Conservation (phyloP, 2,329 filamentous ascomycete species). For the Penicillium sp. region DNA sequence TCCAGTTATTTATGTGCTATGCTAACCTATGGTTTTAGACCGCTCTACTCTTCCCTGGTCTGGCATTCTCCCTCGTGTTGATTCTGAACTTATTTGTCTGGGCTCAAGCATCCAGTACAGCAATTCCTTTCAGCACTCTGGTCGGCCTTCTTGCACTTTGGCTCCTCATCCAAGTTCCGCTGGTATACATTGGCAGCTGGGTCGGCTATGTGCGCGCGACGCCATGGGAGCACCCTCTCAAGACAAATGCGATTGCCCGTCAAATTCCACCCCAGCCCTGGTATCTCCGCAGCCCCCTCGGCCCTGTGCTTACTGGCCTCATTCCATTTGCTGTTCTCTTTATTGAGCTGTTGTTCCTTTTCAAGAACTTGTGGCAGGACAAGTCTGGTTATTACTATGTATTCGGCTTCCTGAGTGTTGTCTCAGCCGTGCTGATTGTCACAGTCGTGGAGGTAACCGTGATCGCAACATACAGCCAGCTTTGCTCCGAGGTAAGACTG, state of each 20-base stretch:
- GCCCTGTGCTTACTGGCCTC: slow-evolving; percentile 69
- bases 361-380: slow-evolving; percentile 84
- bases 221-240: slow-evolving; percentile 78
- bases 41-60: slow-evolving; percentile 72
- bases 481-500: slow-evolving; percentile 67
- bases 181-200: slow-evolving; percentile 78
- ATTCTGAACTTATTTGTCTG: slow-evolving; percentile 85
- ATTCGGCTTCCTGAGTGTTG: slow-evolving; percentile 78
- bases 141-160: slow-evolving; percentile 71
- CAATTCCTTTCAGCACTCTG: slow-evolving; percentile 78
- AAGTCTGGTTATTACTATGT: slow-evolving; percentile 92
- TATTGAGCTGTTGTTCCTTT: slow-evolving; percentile 82
- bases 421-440: slow-evolving; percentile 68
- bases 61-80: slow-evolving; percentile 72
- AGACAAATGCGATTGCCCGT: slow-evolving; percentile 67
- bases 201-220: slow-evolving; percentile 67
- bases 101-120: slow-evolving; percentile 84
- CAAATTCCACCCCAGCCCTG: slow-evolving; percentile 73
- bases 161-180: slow-evolving; percentile 80
- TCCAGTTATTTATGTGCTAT: background rate
- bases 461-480: slow-evolving; percentile 76
- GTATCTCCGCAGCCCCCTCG: slow-evolving; percentile 65
- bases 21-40: slow-evolving; percentile 48
- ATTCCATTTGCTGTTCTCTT: slow-evolving; percentile 85
- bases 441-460: slow-evolving; percentile 81